A percentile compares a stretch with the other conserved stretches of the same genome.
Conservation (phyloP, 306 rosid species). For the Malus sylvestris region DNA sequence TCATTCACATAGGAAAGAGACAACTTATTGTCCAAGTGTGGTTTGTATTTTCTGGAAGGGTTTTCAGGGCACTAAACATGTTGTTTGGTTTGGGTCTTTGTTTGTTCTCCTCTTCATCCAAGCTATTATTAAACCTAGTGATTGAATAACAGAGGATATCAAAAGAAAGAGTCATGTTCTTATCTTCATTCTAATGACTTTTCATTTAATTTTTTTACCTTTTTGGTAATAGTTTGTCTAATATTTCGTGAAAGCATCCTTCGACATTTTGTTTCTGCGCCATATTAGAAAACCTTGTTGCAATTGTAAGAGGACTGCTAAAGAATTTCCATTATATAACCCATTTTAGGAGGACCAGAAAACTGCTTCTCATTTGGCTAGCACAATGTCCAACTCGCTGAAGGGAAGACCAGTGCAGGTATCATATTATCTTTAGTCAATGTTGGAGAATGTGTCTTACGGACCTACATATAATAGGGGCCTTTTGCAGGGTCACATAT, state of each 20-base stretch:
- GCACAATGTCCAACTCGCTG: slow-evolving; percentile 82
- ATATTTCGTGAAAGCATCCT: background rate
- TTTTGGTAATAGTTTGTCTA: background rate
- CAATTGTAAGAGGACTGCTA: background rate
- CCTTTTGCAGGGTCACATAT: slow-evolving; percentile 77
- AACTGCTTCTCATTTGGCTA: slow-evolving; percentile 77
- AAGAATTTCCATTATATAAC: slow-evolving; percentile 13
- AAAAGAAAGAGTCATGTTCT: background rate
- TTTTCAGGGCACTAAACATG: background rate
- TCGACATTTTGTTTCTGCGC: background rate
- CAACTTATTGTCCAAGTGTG: background rate
- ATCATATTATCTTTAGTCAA: slow-evolving; percentile 24
- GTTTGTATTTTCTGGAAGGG: background rate
- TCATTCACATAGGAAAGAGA: background rate
- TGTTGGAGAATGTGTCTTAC: slow-evolving; percentile 15
- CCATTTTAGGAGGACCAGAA: slow-evolving; percentile 79
- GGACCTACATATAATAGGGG: slow-evolving; percentile 19
- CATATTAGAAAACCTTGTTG: background rate
- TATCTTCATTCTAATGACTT: background rate
- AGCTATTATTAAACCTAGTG: background rate
- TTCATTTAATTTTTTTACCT: background rate
- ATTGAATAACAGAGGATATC: background rate
- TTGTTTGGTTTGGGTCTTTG: background rate
- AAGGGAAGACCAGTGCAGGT: slow-evolving; percentile 99
- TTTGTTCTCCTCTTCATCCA: background rate